These are phyloP conservation scores for Trifolium repens DNA, from an alignment of 306 rosid species.

Conservation along the genomic window DNA sequence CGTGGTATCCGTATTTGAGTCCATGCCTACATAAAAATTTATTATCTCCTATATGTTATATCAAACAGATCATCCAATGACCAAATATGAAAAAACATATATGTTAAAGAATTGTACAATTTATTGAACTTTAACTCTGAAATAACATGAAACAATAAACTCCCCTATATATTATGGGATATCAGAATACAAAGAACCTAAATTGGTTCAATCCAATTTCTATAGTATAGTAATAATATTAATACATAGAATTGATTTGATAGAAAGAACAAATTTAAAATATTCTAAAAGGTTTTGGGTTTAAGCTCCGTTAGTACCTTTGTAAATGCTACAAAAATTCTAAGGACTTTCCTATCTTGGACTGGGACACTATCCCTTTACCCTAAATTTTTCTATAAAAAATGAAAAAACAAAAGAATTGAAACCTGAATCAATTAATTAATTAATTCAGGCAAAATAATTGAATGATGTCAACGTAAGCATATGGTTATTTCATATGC, in stretches of 20 bases:
- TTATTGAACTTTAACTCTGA: neutral
- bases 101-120: neutral
- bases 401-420: neutral
- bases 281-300: no score
- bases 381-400: no score
- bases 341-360: no score
- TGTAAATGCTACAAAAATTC: no score
- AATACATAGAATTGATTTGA: neutral
- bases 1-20: no score
- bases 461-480: constrained; percentile 37
- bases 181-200: constrained; percentile 1
- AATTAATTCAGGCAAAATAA: constrained; percentile 44
- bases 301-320: no score
- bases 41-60: no score
- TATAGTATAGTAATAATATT: neutral
- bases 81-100: no score
- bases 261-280: neutral
- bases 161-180: constrained; percentile 26
- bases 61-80: no score
- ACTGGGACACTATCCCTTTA: no score
- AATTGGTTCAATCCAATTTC: constrained; percentile 9
- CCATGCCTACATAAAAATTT: no score
- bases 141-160: neutral
- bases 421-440: constrained; percentile 32
- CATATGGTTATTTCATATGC: constrained; percentile 30